These are phyloP conservation scores for Tephrocybe sp. DNA, from an alignment of 768 basidiomycete species.

Conservation along the genomic window DNA sequence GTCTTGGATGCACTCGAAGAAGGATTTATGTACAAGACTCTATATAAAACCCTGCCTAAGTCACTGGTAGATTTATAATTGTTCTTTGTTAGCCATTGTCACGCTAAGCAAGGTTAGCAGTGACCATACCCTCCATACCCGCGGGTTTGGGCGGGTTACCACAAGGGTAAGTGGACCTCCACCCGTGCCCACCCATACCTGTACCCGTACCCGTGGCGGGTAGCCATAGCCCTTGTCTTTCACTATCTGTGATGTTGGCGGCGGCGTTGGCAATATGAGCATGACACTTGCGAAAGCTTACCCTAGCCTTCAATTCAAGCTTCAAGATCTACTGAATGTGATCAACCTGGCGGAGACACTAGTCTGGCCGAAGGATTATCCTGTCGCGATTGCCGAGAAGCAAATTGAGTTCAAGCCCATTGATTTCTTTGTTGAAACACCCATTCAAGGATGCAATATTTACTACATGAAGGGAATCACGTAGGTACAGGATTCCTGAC, in stretches of 20 bases:
- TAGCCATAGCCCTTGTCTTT: too few species aligned
- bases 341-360: conserved; percentile 28
- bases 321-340: conserved; percentile 33
- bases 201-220: too few species aligned
- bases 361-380: conserved; percentile 30
- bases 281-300: conserved; percentile 29
- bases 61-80: too few species aligned
- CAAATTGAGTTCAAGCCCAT: conserved; percentile 34
- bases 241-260: conserved; percentile 38
- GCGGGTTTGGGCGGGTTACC: too few species aligned
- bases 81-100: too few species aligned
- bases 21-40: too few species aligned
- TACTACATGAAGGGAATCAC: conserved; percentile 38
- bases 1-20: too few species aligned
- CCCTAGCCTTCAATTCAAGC: conserved; percentile 31
- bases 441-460: conserved; percentile 32
- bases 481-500: conserved; percentile 17
- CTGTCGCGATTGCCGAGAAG: conserved; percentile 31
- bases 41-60: too few species aligned
- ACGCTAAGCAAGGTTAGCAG: too few species aligned
- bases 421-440: conserved; percentile 36
- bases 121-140: too few species aligned
- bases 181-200: too few species aligned
- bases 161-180: too few species aligned
- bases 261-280: conserved; percentile 32